These are phyloP conservation scores for Asterionellopsis glacialis DNA, from an alignment of 108 stramenopile genomes.

Conservation along the genomic window DNA sequence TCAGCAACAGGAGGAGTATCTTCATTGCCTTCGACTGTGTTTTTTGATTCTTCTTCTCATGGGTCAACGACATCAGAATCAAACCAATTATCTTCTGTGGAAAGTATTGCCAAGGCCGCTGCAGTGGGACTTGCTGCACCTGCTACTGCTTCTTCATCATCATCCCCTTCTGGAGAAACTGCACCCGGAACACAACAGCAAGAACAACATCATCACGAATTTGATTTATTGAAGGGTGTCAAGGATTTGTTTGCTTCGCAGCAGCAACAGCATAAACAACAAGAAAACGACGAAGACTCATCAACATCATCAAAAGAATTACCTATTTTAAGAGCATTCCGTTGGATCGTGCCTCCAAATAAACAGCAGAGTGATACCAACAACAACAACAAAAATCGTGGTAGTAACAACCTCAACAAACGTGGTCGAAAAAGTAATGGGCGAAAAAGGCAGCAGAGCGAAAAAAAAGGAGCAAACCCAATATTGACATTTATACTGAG, in stretches of 20 bases:
- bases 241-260: background rate
- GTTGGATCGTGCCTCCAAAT: background rate
- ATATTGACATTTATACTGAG: background rate
- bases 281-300: background rate
- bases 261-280: background rate
- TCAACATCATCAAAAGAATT: background rate
- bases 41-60: background rate
- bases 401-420: too few relatives aligned
- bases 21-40: background rate
- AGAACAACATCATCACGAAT: background rate
- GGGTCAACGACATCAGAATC: too few relatives aligned
- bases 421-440: too few relatives aligned
- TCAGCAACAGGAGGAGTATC: background rate
- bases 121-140: background rate
- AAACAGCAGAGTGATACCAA: background rate
- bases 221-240: background rate
- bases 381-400: too few relatives aligned
- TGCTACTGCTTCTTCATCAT: background rate
- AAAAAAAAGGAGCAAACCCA: too few relatives aligned
- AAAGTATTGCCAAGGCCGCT: constrained; percentile 1
- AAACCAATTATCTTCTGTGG: too few relatives aligned
- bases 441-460: too few relatives aligned
- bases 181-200: background rate
- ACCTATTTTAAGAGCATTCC: background rate
- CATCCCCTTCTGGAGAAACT: background rate